These are phyloP conservation scores for Letharia columbiana DNA, from an alignment of 495 filamentous ascomycete genomes.

Conservation along the genomic window DNA sequence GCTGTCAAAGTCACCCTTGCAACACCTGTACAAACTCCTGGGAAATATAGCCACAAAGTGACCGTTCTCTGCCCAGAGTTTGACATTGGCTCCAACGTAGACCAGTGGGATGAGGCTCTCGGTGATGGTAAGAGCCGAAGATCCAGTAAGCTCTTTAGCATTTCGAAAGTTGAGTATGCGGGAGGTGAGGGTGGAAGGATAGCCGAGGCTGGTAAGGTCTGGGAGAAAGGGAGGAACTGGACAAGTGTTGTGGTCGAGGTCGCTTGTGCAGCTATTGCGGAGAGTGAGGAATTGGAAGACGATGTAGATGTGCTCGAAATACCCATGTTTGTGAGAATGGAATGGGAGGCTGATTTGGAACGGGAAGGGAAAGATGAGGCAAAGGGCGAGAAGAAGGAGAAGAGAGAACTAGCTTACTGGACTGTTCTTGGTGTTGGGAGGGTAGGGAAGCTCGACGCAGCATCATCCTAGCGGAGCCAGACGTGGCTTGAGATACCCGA, in stretches of 20 bases:
- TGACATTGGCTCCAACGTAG: constrained; percentile 87
- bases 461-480: constrained; percentile 4
- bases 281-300: constrained; percentile 35
- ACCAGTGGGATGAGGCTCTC: constrained; percentile 92
- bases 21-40: constrained; percentile 73
- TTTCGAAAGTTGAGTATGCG: constrained; percentile 33
- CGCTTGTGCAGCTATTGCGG: constrained; percentile 51
- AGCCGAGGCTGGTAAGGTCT: constrained; percentile 87
- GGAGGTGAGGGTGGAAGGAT: constrained; percentile 44
- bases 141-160: constrained; percentile 33
- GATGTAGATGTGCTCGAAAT: constrained; percentile 93
- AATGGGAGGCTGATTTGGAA: constrained; percentile 77
- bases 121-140: constrained; percentile 29
- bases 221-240: constrained; percentile 93
- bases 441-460: constrained; percentile 39
- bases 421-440: constrained; percentile 81
- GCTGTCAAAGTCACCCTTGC: constrained; percentile 77
- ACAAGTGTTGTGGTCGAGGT: constrained; percentile 87
- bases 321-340: constrained; percentile 82
- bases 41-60: constrained; percentile 65
- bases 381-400: constrained; percentile 41
- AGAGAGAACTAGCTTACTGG: constrained; percentile 89
- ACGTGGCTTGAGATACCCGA: not conserved
- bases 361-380: constrained; percentile 47
- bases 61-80: constrained; percentile 93